phyloP scores from a whole-genome alignment of 176 grass and related monocot genomes.

The Avena atlantica region DNA sequence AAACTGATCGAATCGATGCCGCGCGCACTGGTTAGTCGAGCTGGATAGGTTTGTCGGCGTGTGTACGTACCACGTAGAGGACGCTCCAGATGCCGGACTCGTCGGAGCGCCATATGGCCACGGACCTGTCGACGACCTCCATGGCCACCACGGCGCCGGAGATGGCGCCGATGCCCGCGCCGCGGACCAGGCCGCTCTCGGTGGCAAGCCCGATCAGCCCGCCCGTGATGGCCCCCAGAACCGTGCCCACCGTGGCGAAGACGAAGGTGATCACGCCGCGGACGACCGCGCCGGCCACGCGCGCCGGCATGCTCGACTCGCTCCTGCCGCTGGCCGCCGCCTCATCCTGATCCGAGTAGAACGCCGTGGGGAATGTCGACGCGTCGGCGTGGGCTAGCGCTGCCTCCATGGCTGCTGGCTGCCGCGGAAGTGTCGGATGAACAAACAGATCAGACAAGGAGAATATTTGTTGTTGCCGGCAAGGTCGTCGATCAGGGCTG shows the following conservation, averaged over 20 bases:
- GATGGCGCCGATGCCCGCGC: constrained; percentile 71
- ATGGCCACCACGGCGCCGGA: constrained; percentile 81
- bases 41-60: not conserved
- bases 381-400: not conserved
- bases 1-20: not conserved
- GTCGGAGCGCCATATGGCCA: constrained; percentile 72
- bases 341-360: not conserved
- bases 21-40: not conserved
- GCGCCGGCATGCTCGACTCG: constrained; percentile 21
- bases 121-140: constrained; percentile 76
- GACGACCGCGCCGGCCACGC: constrained; percentile 56
- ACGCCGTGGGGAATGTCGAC: not conserved
- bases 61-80: constrained; percentile 60
- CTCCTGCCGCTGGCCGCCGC: not conserved
- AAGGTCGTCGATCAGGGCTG: not conserved
- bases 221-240: constrained; percentile 73
- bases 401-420: constrained; percentile 29
- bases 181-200: constrained; percentile 79
- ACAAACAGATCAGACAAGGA: not conserved
- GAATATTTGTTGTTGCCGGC: too few relatives aligned
- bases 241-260: constrained; percentile 71
- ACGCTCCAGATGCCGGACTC: constrained; percentile 70
- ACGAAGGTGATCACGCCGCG: constrained; percentile 65
- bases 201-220: constrained; percentile 81
- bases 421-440: not conserved